Conservation (phyloP, 2,329 filamentous ascomycete species). For the Penicillium sp. region DNA sequence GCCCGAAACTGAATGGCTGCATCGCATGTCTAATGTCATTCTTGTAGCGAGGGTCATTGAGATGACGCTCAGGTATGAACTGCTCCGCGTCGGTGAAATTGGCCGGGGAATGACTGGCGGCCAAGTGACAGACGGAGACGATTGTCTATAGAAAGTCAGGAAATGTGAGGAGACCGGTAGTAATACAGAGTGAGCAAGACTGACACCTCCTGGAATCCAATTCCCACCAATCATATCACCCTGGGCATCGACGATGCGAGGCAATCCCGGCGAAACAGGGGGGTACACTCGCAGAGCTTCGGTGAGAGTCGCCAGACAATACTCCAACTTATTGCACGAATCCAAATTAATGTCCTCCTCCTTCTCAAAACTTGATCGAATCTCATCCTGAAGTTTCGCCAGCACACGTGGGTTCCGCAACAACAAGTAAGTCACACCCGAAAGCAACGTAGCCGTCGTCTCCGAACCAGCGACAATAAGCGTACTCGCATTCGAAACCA, state of each 20-base stretch:
- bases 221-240: conserved; percentile 26
- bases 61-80: conserved; percentile 28
- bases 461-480: conserved; percentile 45
- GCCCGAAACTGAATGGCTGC: conserved; percentile 55
- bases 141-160: conserved; percentile 37
- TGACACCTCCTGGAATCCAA: conserved; percentile 28
- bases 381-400: conserved; percentile 43
- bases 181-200: neutral
- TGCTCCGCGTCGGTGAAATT: conserved; percentile 20
- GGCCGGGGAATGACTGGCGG: conserved; percentile 42
- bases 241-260: conserved; percentile 25
- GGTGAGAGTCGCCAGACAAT: conserved; percentile 47
- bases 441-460: conserved; percentile 52
- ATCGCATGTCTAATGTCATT: conserved; percentile 50
- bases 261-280: conserved; percentile 30
- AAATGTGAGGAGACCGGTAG: neutral
- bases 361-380: conserved; percentile 41
- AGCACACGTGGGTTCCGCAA: conserved; percentile 39
- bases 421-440: conserved; percentile 49
- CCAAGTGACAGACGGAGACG: conserved; percentile 50
- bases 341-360: conserved; percentile 45
- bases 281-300: conserved; percentile 50
- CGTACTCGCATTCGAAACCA: conserved; percentile 34
- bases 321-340: conserved; percentile 37
- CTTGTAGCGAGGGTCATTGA: conserved; percentile 35